phyloP scores from a whole-genome alignment of 1,284 basidiomycete genomes.

The Rhodotorula sp. region DNA sequence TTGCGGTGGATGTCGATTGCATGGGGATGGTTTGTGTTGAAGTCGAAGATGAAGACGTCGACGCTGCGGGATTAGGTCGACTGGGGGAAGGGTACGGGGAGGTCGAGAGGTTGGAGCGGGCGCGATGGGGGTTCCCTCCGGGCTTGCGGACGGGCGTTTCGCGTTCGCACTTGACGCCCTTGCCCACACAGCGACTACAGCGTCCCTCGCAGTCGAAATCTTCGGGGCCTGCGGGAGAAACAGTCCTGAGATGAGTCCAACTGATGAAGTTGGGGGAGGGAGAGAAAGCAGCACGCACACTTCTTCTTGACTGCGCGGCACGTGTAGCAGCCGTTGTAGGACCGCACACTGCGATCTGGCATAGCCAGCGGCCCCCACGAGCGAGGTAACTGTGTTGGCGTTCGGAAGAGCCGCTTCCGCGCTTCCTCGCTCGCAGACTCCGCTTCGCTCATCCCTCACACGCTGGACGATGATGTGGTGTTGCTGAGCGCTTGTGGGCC shows the following conservation, averaged over 20 bases:
- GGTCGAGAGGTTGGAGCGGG: background rate
- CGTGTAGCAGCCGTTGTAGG: constrained; percentile 1
- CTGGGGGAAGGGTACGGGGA: no score
- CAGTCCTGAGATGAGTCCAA: background rate
- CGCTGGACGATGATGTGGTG: no score
- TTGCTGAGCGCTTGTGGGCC: no score
- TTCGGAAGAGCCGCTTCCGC: no score
- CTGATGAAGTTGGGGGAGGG: background rate
- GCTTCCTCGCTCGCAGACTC: no score
- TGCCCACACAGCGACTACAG: background rate
- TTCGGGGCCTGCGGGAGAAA: background rate
- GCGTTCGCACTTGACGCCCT: constrained; percentile 3
- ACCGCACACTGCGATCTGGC: background rate
- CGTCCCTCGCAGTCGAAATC: constrained; percentile 1
- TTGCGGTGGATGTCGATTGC: no score
- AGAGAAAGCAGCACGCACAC: background rate
- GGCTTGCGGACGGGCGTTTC: background rate
- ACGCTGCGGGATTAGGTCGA: no score
- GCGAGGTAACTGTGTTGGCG: no score
- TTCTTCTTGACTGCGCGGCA: constrained; percentile 6
- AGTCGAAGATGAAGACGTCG: no score
- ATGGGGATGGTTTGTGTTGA: no score
- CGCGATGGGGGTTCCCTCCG: constrained; percentile 1
- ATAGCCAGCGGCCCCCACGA: no score
- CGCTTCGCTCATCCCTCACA: no score